Conservation (phyloP, 441 rosid species). For the Arabidopsis lyrata region DNA sequence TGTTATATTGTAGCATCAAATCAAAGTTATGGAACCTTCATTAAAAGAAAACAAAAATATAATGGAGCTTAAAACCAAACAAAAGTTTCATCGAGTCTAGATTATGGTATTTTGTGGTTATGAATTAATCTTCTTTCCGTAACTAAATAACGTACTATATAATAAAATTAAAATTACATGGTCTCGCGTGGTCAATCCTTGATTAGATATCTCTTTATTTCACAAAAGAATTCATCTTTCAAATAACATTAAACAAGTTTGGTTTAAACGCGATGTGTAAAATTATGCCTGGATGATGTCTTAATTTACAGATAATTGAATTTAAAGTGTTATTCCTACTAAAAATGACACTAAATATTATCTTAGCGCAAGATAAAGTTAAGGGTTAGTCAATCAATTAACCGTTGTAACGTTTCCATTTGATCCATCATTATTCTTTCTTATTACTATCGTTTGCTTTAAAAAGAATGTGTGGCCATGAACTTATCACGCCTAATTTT, state of each 20-base stretch:
- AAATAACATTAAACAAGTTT: not conserved
- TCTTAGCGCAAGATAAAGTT: conserved; percentile 21
- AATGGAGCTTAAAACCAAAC: not conserved
- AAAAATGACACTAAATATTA: conserved; percentile 4
- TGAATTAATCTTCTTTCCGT: conserved; percentile 12
- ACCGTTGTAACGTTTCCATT: conserved; percentile 22
- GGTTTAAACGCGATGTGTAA: conserved; percentile 1
- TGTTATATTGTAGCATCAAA: conserved; percentile 13
- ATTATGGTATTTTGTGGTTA: conserved; percentile 13
- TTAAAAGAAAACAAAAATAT: too few relatives aligned
- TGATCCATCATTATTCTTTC: conserved; percentile 14
- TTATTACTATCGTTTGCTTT: conserved; percentile 4
- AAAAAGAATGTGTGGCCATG: conserved; percentile 17
- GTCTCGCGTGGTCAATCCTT: conserved; percentile 22
- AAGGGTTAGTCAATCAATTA: conserved; percentile 29
- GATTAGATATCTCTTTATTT: not conserved
- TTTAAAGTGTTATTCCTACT: not conserved
- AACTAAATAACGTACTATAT: not conserved
- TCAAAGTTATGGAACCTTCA: conserved; percentile 1
- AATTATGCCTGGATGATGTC: not conserved
- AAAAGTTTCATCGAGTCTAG: conserved; percentile 8
- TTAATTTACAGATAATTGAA: not conserved
- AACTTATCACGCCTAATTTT: conserved; percentile 28
- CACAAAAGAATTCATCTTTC: conserved; percentile 15
- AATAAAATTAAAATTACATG: conserved; percentile 11